Percentiles rank a stretch among this genome's conserved stretches.
phyloP scores from a whole-genome alignment of 345 rosid species.

The Populus euphratica region DNA sequence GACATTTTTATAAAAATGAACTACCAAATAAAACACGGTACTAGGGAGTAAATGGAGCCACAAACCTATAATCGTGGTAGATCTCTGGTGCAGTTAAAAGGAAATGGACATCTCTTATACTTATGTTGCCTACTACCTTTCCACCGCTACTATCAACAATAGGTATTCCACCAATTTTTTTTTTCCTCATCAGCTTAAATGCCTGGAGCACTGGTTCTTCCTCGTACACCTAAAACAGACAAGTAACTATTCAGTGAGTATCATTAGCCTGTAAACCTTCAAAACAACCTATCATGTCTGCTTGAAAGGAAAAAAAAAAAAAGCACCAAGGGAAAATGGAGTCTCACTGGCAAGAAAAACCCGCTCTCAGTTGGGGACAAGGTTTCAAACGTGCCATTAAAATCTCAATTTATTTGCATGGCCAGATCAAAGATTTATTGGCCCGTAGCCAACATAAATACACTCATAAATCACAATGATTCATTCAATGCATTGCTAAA shows the following conservation, averaged over 20 bases:
- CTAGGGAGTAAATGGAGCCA: background rate
- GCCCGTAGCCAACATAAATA: background rate
- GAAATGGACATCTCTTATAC: slow-evolving; percentile 83
- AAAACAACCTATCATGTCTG: background rate
- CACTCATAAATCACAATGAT: background rate
- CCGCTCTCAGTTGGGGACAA: background rate
- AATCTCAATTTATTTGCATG: background rate
- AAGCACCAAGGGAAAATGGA: background rate
- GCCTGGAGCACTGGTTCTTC: slow-evolving; percentile 98
- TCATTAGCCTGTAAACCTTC: background rate
- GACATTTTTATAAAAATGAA: background rate
- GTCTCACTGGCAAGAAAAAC: background rate
- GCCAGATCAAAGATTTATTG: background rate
- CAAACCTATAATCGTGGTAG: slow-evolving; percentile 77
- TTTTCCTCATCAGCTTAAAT: slow-evolving; percentile 86
- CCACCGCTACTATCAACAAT: slow-evolving; percentile 52
- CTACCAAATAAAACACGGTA: slow-evolving; percentile 1
- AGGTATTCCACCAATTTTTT: slow-evolving; percentile 74
- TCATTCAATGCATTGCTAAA: background rate
- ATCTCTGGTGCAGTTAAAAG: slow-evolving; percentile 91
- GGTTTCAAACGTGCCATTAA: background rate
- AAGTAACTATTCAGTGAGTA: background rate
- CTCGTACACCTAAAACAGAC: slow-evolving; percentile 58
- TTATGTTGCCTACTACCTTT: slow-evolving; percentile 84
- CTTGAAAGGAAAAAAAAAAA: background rate